Evolutionary conservation across 148 eudicot genomes (phyloP), one percentile per base, ranked within the genome.

Genomic region (Rhododendron vialii): DNA sequence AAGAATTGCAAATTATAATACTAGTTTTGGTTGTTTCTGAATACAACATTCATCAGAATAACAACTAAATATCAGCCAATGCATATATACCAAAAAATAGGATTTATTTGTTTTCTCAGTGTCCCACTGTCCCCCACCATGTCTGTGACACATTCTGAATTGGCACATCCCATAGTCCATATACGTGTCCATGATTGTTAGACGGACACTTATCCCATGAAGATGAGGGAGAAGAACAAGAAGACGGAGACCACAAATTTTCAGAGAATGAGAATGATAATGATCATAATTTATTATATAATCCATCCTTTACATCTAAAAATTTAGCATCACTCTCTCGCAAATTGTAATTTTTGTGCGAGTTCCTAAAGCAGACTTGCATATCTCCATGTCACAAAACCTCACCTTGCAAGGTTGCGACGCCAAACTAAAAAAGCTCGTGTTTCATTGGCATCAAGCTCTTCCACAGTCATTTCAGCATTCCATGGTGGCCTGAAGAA

Each of bases 401-500:
- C 94, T 85, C 85, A 97, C 99, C 92, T 93, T 85, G 96, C 99
- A 91, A 97, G 99, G 82, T 87, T 89, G 89, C 98, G 93, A 38
- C 99, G 95, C 99, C 99, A 96, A 35, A 90, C 83, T 76, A 96
- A 83, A 87, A 96, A 96, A 75, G 99, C 92, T 73, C 90, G 95
- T 84, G 91, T 93, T 87, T 96, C 99, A 90, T 89, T 95, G 78
- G 85, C 86, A 90, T 97, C 96, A 86, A 95, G 99, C 94, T 95
- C 98, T 89, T 95, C 99, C 20, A 86, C 93, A 2, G 98, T 89
- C 98, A 94, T 97, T 71, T 87, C 88, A 84, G 92, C 76, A 89
- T 92, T 93, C 99, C 99, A 97, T 9, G 95, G 91, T 33, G 99
- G 99, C 92, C 99, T 95, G 90, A 77, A 89, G 74, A 82, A 20